A percentile compares a stretch with the other conserved stretches of the same genome.
Evolutionary conservation across 139 green algal species (phyloP).

Genomic region (Nannochloris sp.): DNA sequence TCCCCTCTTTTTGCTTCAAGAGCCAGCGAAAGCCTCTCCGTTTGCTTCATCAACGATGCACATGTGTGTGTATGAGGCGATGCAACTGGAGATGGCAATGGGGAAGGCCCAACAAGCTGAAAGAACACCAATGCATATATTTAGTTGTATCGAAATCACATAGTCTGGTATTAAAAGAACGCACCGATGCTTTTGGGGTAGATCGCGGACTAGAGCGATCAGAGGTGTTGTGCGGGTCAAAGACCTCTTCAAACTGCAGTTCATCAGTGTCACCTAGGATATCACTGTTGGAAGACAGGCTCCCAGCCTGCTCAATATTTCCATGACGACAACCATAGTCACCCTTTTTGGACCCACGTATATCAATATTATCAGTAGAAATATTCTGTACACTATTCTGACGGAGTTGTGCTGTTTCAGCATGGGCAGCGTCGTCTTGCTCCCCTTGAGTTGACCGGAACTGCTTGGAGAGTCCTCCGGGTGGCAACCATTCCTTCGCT

Average conservation of each 20-base stretch:
- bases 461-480: background rate
- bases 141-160: no score
- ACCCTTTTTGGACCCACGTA: background rate
- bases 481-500: background rate
- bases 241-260: slow-evolving; percentile 23
- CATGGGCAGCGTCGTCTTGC: no score
- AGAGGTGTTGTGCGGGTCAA: background rate
- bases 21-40: background rate
- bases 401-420: no score
- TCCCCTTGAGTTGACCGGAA: background rate
- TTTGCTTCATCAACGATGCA: background rate
- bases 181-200: slow-evolving; percentile 5
- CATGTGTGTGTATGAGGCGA: slow-evolving; percentile 9
- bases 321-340: background rate
- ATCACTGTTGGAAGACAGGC: background rate
- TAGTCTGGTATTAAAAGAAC: background rate
- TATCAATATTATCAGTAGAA: background rate
- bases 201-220: background rate
- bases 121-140: background rate
- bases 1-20: background rate
- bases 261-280: slow-evolving; percentile 5
- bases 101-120: slow-evolving; percentile 28
- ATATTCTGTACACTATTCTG: no score
- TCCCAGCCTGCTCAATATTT: background rate
- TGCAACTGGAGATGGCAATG: slow-evolving; percentile 20